Base-by-base conservation (phyloP, 805 yeast genomes). In the Barnettozyma salicaria region DNA sequence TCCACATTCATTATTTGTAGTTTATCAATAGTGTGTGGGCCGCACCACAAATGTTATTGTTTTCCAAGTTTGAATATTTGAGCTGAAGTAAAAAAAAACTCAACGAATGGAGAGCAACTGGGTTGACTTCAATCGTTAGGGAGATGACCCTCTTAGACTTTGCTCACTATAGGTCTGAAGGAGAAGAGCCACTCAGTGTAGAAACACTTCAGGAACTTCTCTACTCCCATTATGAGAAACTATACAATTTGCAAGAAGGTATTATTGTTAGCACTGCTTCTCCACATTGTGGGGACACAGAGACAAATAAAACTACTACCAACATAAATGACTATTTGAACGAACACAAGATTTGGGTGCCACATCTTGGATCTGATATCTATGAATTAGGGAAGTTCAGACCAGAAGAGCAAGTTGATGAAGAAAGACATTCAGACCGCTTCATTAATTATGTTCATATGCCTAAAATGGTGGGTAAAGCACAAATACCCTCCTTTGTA, bases 401-500 rank as follows among this genome's bases (percentile, higher is more conserved):
- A 25, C 34, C 29, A 25, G 20, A 31, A 19, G 21, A 26, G 4
- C 27, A 25, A 5, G 16, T 30, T 9, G 32, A 34, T 20, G 32
- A 22, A 18, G 29, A 25, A 17, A 18, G 21, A 5, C 29, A 34
- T 9, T 34, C 16, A 23, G 49, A 49, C 21, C 32, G 41, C 9
- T 44, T 51, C 18, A 43, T 50, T 24, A 47, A 46, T 23, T 48
- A 53, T 25, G 23, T 43, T 9, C 52, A 48, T 29, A 19, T 47
- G 4, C 68, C 73, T 1, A 48, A 59, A 5, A 20, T 67, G 0
- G 56, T 72, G 34, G 64, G 73, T 2, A 61, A 56, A 21, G 50
- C 44, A 6, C 60, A 63, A n/a, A 36, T 68, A 1, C 73, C 76
- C 4, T 55, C 70, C 0, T 45, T 72, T 14, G 49, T 61, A 0